Conservation (phyloP, 345 rosid species). For the Toxicodendron radicans region DNA sequence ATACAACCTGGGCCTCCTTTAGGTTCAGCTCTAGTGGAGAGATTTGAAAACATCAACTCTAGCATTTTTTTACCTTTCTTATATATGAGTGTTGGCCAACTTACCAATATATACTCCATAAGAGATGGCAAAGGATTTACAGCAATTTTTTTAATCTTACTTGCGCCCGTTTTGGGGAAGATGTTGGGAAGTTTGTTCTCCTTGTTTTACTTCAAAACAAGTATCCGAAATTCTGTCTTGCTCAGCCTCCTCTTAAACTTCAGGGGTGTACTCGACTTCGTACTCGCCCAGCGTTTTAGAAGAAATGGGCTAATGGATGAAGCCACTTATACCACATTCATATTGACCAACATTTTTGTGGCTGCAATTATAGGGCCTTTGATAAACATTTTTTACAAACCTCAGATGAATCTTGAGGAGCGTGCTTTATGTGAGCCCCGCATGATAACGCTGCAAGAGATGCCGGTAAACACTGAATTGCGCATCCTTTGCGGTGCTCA, state of each 20-base stretch:
- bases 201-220: not conserved
- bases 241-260: constrained; percentile 26
- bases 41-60: constrained; percentile 23
- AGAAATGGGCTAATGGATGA: constrained; percentile 12
- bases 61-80: constrained; percentile 31
- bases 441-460: constrained; percentile 6
- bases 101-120: not conserved
- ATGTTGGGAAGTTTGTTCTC: constrained; percentile 5
- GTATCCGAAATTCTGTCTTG: constrained; percentile 15
- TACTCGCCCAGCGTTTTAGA: not conserved
- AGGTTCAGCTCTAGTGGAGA: constrained; percentile 28
- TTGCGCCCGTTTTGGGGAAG: constrained; percentile 13
- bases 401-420: not conserved
- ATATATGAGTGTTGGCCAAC: constrained; percentile 19
- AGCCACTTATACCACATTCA: constrained; percentile 15
- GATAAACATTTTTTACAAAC: constrained; percentile 21
- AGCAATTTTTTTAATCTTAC: not conserved
- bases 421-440: not conserved
- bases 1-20: constrained; percentile 36
- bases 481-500: constrained; percentile 32
- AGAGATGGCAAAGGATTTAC: not conserved
- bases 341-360: constrained; percentile 20
- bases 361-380: constrained; percentile 20
- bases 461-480: constrained; percentile 11
- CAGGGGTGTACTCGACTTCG: constrained; percentile 21